These are phyloP conservation scores for Epichloe aotearoae DNA, from an alignment of 2,329 filamentous ascomycete genomes.

Conservation along the genomic window DNA sequence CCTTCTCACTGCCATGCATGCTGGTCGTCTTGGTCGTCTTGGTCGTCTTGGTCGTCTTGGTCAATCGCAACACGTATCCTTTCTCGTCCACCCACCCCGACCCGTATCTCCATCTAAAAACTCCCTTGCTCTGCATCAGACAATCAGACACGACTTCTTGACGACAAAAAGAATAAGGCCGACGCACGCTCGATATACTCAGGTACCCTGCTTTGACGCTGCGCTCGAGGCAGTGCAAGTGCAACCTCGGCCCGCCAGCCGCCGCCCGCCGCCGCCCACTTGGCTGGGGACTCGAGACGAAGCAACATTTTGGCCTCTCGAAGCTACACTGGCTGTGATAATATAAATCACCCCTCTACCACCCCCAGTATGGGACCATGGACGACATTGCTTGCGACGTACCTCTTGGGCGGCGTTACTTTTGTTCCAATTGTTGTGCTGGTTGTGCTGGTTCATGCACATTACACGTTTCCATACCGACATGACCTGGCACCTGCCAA, in stretches of 20 bases:
- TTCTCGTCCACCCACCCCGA: not conserved
- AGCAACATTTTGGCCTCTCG: not conserved
- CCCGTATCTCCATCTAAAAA: not conserved
- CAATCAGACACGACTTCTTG: not conserved
- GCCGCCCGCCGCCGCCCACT: not conserved
- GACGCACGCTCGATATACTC: not conserved
- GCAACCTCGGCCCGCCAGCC: slow-evolving; percentile 1
- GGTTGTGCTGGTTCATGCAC: slow-evolving; percentile 50
- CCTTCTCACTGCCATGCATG: slow-evolving; percentile 3
- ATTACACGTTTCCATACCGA: slow-evolving; percentile 51
- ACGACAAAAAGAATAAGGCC: not conserved
- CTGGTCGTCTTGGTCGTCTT: not conserved
- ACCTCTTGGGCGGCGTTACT: slow-evolving; percentile 81
- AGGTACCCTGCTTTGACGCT: not conserved
- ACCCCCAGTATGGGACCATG: slow-evolving; percentile 33
- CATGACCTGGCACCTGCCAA: slow-evolving; percentile 22
- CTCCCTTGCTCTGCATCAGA: not conserved
- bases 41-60: not conserved
- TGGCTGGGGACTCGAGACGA: not conserved
- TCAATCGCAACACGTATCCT: slow-evolving; percentile 1
- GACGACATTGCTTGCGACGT: slow-evolving; percentile 54
- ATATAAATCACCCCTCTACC: not conserved
- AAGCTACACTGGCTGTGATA: not conserved
- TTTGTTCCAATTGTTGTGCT: slow-evolving; percentile 63
- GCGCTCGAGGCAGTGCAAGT: not conserved